Evolutionary conservation across 805 yeast species (phyloP).

Genomic region (Suhomyces pyralidae): DNA sequence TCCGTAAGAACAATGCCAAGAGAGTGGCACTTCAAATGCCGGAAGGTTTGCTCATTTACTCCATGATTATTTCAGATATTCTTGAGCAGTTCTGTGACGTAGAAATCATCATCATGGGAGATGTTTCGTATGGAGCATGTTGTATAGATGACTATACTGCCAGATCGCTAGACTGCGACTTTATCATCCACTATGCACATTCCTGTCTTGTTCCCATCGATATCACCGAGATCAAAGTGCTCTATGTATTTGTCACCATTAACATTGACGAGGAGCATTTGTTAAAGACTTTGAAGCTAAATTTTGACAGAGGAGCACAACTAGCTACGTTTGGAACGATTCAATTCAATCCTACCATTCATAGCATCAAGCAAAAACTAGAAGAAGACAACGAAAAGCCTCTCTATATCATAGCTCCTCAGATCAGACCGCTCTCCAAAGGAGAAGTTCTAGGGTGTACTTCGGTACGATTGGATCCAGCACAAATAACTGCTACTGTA

Average conservation of each 20-base stretch:
- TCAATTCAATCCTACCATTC: constrained; percentile 94
- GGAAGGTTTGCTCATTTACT: constrained; percentile 86
- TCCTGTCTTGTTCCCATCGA: constrained; percentile 96
- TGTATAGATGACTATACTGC: constrained; percentile 98
- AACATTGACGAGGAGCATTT: constrained; percentile 82
- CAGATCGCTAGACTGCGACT: constrained; percentile 86
- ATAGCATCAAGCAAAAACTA: constrained; percentile 63
- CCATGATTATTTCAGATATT: constrained; percentile 87
- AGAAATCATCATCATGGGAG: constrained; percentile 95
- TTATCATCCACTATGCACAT: constrained; percentile 95
- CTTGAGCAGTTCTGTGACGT: constrained; percentile 85
- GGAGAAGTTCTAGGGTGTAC: constrained; percentile 98
- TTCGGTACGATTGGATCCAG: constrained; percentile 70
- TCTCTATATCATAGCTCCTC: constrained; percentile 77
- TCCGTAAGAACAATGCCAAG: constrained; percentile 66
- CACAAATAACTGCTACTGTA: constrained; percentile 72
- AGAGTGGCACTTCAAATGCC: constrained; percentile 97
- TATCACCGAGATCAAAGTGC: constrained; percentile 81
- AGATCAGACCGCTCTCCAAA: constrained; percentile 84
- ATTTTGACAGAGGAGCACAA: constrained; percentile 61
- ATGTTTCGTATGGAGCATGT: constrained; percentile 97
- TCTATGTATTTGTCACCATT: constrained; percentile 94
- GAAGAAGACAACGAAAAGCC: constrained; percentile 47
- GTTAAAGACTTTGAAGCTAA: constrained; percentile 67
- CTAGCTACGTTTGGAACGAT: constrained; percentile 92